phyloP scores from a whole-genome alignment of 1,284 basidiomycete species.

The Porogramme epimiltina region DNA sequence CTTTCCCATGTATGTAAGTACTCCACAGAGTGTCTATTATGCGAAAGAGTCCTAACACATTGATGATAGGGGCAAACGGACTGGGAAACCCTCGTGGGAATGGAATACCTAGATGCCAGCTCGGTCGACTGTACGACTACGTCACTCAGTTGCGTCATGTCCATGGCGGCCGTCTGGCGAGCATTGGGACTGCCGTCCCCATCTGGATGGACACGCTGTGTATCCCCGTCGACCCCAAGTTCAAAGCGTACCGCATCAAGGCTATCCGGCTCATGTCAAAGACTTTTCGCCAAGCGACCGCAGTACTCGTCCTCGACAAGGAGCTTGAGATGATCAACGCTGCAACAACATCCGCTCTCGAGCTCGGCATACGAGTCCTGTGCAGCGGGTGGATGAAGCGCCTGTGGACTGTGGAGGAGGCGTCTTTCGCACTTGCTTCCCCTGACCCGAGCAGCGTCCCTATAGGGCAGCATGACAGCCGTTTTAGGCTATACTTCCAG shows the following conservation, averaged over 20 bases:
- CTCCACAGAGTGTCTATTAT: neutral
- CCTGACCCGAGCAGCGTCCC: no score
- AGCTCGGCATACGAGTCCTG: neutral
- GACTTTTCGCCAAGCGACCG: neutral
- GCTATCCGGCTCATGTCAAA: neutral
- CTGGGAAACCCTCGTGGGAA: slow-evolving; percentile 1
- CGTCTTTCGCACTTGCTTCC: neutral
- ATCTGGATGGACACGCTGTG: slow-evolving; percentile 7
- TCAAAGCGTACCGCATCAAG: neutral
- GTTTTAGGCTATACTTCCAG: slow-evolving; percentile 2
- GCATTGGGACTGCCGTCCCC: neutral
- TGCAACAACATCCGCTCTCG: neutral
- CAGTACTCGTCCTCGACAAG: slow-evolving; percentile 2
- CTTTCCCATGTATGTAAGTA: no score
- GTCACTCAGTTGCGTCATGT: neutral
- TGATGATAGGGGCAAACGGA: slow-evolving; percentile 1
- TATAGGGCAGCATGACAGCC: neutral
- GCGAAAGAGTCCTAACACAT: neutral
- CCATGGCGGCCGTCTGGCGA: neutral
- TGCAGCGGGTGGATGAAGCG: slow-evolving; percentile 7
- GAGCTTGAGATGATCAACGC: slow-evolving; percentile 3
- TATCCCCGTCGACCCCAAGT: neutral
- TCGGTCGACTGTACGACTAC: neutral
- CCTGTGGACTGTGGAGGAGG: slow-evolving; percentile 5
- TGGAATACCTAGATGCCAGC: neutral